Base-by-base conservation (phyloP, 163 green algal species). In the Chlamydomonas reinhardtii region DNA sequence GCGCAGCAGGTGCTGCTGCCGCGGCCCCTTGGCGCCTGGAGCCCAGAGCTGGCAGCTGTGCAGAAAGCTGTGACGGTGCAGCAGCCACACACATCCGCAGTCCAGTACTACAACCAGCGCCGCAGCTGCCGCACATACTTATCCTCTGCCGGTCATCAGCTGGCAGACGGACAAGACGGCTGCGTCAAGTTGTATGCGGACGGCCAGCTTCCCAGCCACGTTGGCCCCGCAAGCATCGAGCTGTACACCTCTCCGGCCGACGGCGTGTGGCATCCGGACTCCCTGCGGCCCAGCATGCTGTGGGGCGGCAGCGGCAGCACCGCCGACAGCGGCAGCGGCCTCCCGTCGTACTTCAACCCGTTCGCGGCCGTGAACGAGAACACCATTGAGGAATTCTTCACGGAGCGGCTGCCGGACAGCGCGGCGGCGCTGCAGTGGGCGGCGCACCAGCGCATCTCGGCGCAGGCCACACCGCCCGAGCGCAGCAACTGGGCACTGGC, bases 221-320 rank as follows among this genome's bases (percentile, higher is more conserved):
- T 87, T 14, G 81, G 86, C 0, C 89, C 89, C 52, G 83, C 73
- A 0, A 73, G 83, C 5, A 61, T 94, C 4, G 88, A 94, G 62
- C n/a, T 34, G 32, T 92, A 82, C 71, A 48, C 2, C 27, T 77
- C 65, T 8, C 6, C 29, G 0, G n/a, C 39, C 5, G 77, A 93
- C 29, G 92, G 92, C 31, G 82, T 95, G 27, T 95, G 87, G 86
- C 87, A 92, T 73, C 91, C 92, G 12, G 91, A 94, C 69, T 29
- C 2, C n/a, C 61, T 94, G 65, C 24, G 3, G 0, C 73, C 70
- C 14, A 35, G 43, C 16, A 92, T 95, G 91, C 75, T 59, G 16
- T 95, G 92, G 92, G 14, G 39, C 17, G 91, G 92, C 74, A 91
- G 79, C 78, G 74, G 84, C 65, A 74, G 12, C 24, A 32, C 19